Conservation (phyloP, 192 early-diverging fungal genomes). For the Coemansia aciculifera region DNA sequence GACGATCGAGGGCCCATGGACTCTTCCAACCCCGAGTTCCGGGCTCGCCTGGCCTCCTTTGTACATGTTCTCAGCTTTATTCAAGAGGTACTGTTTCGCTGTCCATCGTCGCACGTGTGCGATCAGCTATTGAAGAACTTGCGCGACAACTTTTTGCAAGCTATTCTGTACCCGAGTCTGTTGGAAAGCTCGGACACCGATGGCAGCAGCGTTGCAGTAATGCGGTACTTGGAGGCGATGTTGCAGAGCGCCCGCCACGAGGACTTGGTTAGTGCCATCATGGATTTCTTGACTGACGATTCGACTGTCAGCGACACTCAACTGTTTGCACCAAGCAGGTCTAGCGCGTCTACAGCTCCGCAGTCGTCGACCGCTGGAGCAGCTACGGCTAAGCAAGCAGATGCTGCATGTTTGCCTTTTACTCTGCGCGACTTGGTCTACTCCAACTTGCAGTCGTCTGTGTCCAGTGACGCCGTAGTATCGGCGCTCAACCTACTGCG, state of each 20-base stretch:
- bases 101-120: constrained; percentile 40
- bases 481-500: constrained; percentile 79
- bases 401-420: constrained; percentile 52
- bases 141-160: constrained; percentile 76
- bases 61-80: constrained; percentile 36
- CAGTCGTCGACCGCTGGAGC: not conserved
- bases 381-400: not conserved
- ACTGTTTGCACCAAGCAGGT: not conserved
- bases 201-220: constrained; percentile 82
- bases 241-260: constrained; percentile 73
- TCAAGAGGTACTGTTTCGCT: constrained; percentile 47
- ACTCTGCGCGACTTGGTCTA: constrained; percentile 81
- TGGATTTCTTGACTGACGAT: constrained; percentile 76
- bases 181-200: constrained; percentile 88
- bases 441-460: constrained; percentile 81
- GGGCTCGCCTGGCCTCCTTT: constrained; percentile 41
- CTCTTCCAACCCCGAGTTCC: constrained; percentile 61
- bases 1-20: constrained; percentile 64
- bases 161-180: constrained; percentile 84
- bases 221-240: constrained; percentile 87
- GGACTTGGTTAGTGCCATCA: constrained; percentile 69
- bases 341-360: not conserved
- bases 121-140: constrained; percentile 65
- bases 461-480: constrained; percentile 81
- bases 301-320: constrained; percentile 56